Percentiles rank a stretch among this genome's conserved stretches.
Evolutionary conservation across 768 basidiomycete species (phyloP).

Genomic region (Kondoa malvinella): DNA sequence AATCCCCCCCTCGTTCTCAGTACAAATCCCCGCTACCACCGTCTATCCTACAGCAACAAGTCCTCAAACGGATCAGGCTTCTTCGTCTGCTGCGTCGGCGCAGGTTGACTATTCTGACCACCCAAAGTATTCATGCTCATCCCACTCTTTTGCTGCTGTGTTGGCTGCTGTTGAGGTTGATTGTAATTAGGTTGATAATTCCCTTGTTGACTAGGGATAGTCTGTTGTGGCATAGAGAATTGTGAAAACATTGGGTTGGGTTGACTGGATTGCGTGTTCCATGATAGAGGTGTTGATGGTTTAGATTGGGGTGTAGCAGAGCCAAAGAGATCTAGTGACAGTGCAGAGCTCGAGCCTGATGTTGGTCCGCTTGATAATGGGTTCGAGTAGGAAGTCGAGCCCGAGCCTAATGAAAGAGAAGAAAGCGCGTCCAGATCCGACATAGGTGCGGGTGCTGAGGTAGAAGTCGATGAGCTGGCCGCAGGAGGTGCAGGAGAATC

Average conservation of each 20-base stretch:
- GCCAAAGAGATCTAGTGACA: conserved; percentile 4
- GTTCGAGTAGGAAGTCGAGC: conserved; percentile 1
- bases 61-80: background rate
- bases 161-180: background rate
- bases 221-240: too few relatives aligned
- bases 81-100: background rate
- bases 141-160: background rate
- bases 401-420: conserved; percentile 10
- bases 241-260: too few relatives aligned
- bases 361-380: background rate
- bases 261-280: too few relatives aligned
- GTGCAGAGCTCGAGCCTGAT: background rate
- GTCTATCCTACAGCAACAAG: background rate
- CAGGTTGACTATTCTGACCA: background rate
- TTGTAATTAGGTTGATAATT: background rate
- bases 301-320: background rate
- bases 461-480: background rate
- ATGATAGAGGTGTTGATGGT: too few relatives aligned
- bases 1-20: background rate
- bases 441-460: background rate
- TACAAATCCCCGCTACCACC: too few relatives aligned
- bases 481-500: conserved; percentile 14
- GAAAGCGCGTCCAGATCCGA: conserved; percentile 12
- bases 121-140: background rate
- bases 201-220: too few relatives aligned